Evolutionary conservation across 305 asterid genomes (phyloP).

Genomic region (Fraxinus greggii): DNA sequence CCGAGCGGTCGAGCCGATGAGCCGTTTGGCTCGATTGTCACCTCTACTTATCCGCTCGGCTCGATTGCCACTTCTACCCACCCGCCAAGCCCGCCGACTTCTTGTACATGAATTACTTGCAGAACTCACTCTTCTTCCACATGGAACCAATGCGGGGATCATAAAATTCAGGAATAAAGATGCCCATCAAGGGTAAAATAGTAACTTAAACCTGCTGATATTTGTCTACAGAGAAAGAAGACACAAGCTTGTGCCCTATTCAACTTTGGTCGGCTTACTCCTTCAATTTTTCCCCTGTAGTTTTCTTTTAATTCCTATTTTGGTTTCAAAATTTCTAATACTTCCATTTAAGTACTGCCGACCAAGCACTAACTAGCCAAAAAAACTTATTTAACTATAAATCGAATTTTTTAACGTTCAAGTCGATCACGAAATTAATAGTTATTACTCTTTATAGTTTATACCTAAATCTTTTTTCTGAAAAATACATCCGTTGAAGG

Average conservation of each 20-base stretch:
- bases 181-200: neutral
- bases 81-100: neutral
- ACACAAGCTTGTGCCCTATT: constrained; percentile 18
- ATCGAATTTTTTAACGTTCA: neutral
- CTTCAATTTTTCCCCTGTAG: neutral
- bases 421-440: neutral
- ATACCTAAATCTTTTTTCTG: neutral
- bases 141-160: neutral
- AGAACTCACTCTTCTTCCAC: neutral
- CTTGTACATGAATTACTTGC: neutral
- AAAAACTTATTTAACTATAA: neutral
- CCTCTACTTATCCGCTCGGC: no score
- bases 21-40: no score
- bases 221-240: neutral
- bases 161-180: neutral
- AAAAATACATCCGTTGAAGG: neutral
- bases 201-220: neutral
- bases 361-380: constrained; percentile 15
- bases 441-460: neutral
- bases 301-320: neutral
- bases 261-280: constrained; percentile 30
- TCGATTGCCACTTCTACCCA: no score
- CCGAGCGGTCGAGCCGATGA: no score
- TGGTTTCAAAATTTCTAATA: neutral
- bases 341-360: constrained; percentile 28